phyloP scores from a whole-genome alignment of 1,139 yeast species.

The Geotrichum aggregatum region DNA sequence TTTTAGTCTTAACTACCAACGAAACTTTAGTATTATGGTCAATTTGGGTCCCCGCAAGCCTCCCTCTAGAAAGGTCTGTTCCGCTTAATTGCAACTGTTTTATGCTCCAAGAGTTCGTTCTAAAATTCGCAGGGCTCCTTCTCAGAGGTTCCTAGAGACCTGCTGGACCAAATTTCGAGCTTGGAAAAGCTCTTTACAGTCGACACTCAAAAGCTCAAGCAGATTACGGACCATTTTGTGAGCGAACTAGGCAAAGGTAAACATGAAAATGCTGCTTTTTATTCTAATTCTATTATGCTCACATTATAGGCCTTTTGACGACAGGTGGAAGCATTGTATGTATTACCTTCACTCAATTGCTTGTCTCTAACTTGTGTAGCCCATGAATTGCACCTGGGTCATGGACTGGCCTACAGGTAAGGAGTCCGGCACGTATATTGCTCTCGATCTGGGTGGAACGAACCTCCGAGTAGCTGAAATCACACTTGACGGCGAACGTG shows the following conservation, averaged over 20 bases:
- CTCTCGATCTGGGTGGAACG: constrained; percentile 95
- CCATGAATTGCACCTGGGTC: constrained; percentile 98
- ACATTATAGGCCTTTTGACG: constrained; percentile 55
- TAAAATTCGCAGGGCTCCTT: constrained; percentile 53
- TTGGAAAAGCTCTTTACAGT: constrained; percentile 66
- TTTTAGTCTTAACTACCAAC: no score
- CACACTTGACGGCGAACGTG: constrained; percentile 68
- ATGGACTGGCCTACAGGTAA: constrained; percentile 87
- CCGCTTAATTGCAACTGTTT: neutral
- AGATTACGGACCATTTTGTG: constrained; percentile 65
- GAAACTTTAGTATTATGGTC: constrained; percentile 56
- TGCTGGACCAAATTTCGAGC: constrained; percentile 55
- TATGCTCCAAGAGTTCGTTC: neutral
- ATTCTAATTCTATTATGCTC: neutral
- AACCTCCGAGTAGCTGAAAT: constrained; percentile 87
- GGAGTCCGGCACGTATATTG: constrained; percentile 84
- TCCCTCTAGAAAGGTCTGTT: constrained; percentile 61
- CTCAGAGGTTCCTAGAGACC: constrained; percentile 64
- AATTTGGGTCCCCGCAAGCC: constrained; percentile 82
- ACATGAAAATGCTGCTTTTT: neutral
- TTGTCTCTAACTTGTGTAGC: constrained; percentile 35
- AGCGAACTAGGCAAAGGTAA: constrained; percentile 66
- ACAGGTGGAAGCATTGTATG: constrained; percentile 64
- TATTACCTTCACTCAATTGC: neutral
- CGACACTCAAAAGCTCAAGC: constrained; percentile 53